phyloP scores from a whole-genome alignment of 2,329 filamentous ascomycete species.

The Monilinia polystroma region DNA sequence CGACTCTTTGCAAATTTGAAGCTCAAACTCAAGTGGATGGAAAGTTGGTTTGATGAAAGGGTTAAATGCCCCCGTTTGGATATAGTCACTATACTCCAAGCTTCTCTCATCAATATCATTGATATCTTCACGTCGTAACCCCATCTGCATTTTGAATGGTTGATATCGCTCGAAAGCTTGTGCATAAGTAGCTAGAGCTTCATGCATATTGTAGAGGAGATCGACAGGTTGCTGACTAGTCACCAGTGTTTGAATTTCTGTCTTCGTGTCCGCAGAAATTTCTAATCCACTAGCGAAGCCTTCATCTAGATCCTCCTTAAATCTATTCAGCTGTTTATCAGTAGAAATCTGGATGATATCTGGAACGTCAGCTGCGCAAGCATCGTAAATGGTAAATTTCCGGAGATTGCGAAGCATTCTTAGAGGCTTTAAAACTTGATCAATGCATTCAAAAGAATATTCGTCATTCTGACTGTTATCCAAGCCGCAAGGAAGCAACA shows the following conservation, averaged over 20 bases:
- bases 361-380: conserved; percentile 1
- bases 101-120: not conserved
- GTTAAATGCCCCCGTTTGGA: not conserved
- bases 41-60: not conserved
- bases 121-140: conserved; percentile 14
- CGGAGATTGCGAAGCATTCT: conserved; percentile 11
- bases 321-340: not conserved
- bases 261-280: not conserved
- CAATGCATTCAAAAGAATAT: not conserved
- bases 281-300: not conserved
- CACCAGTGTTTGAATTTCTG: not conserved
- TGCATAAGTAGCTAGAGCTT: conserved; percentile 15
- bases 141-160: conserved; percentile 22
- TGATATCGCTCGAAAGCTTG: conserved; percentile 21
- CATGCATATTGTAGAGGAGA: conserved; percentile 16
- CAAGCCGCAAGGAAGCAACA: conserved; percentile 3
- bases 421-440: conserved; percentile 1
- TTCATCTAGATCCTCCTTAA: not conserved
- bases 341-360: not conserved
- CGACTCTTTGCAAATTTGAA: not conserved
- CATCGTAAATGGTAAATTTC: not conserved
- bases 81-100: not conserved
- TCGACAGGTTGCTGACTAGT: conserved; percentile 5
- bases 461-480: not conserved
- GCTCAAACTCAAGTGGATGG: conserved; percentile 21